phyloP scores from a whole-genome alignment of 768 basidiomycete species.

The Mycena venus region DNA sequence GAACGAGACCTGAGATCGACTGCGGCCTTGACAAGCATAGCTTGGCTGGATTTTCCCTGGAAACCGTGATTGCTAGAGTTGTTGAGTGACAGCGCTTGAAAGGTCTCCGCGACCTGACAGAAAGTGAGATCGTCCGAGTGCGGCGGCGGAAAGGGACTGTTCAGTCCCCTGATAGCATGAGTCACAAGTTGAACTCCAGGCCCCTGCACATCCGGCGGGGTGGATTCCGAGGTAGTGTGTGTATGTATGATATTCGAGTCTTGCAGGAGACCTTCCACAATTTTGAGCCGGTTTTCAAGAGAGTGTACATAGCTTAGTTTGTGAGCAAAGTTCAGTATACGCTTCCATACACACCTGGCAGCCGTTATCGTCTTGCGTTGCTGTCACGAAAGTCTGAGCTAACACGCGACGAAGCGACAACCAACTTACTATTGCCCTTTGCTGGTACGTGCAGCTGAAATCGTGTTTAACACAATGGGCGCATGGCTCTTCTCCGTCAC shows the following conservation, averaged over 20 bases:
- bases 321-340: not conserved
- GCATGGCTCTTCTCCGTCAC: conserved; percentile 64
- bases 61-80: conserved; percentile 36
- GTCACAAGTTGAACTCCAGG: conserved; percentile 6
- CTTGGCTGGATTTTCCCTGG: conserved; percentile 45
- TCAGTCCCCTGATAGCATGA: conserved; percentile 2
- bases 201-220: not conserved
- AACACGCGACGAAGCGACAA: conserved; percentile 35
- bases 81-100: conserved; percentile 13
- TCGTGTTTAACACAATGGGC: conserved; percentile 59
- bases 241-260: not conserved
- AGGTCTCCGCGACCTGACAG: conserved; percentile 4
- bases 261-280: conserved; percentile 8
- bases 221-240: not conserved
- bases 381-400: not conserved
- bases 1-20: conserved; percentile 53
- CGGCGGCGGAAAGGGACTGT: conserved; percentile 6
- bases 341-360: not conserved
- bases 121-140: conserved; percentile 23
- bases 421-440: conserved; percentile 54
- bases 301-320: conserved; percentile 4
- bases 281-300: conserved; percentile 26
- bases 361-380: not conserved
- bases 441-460: conserved; percentile 56
- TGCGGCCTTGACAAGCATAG: conserved; percentile 48